Conservation (phyloP, 495 filamentous ascomycete genomes). For the Rostrohypoxylon terebratum region DNA sequence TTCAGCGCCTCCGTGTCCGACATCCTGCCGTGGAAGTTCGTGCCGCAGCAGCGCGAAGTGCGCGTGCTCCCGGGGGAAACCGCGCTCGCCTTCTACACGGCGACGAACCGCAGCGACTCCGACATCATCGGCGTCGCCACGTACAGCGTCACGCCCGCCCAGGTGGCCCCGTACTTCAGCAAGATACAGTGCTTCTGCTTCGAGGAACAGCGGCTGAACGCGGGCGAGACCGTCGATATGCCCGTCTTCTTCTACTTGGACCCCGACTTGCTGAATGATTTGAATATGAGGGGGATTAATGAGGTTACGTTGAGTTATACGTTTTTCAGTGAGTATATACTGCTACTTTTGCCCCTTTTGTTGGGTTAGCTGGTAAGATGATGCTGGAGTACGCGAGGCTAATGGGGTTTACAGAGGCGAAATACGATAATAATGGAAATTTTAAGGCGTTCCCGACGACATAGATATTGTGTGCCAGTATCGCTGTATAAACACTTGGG, state of each 20-base stretch:
- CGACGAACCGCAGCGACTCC: constrained; percentile 85
- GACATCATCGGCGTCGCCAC: constrained; percentile 99
- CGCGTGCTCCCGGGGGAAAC: constrained; percentile 96
- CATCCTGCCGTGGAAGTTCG: constrained; percentile 96
- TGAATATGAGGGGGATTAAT: constrained; percentile 92
- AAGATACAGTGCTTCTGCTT: constrained; percentile 99
- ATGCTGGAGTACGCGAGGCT: constrained; percentile 23
- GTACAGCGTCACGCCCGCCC: constrained; percentile 94
- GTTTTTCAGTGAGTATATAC: constrained; percentile 82
- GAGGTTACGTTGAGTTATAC: constrained; percentile 97
- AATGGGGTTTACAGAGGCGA: constrained; percentile 71
- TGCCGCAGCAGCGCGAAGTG: constrained; percentile 96
- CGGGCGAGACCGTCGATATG: constrained; percentile 98
- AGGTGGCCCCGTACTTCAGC: constrained; percentile 97
- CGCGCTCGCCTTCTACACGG: constrained; percentile 97
- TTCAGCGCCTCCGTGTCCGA: constrained; percentile 96
- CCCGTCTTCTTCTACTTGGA: constrained; percentile 99
- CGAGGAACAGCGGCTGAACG: constrained; percentile 91
- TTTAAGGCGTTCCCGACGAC: constrained; percentile 49
- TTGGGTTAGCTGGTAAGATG: background rate
- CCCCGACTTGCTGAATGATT: constrained; percentile 91
- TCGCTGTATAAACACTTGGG: constrained; percentile 13
- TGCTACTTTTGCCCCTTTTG: constrained; percentile 1
- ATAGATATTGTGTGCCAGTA: constrained; percentile 24
- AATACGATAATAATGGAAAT: constrained; percentile 83